Base-by-base conservation (phyloP, 768 basidiomycete species). In the Neoboletus brunneissimus region DNA sequence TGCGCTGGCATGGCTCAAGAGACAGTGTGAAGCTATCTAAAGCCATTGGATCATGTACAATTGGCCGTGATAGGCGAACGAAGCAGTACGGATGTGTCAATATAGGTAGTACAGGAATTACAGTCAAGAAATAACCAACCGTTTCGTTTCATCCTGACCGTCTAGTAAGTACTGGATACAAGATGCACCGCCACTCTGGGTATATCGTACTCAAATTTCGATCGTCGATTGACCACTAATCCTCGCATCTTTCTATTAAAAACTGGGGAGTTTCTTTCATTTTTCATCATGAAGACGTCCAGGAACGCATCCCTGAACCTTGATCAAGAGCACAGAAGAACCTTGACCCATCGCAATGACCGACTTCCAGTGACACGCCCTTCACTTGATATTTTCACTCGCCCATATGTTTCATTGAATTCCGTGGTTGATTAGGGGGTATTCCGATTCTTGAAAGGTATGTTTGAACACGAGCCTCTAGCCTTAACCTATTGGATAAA, bases 1-100 rank as follows among this genome's bases (percentile, higher is more conserved):
- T 40, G 67, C 68, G 41, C 23, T 64, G 45, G 64, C 55, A 13
- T 68, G 67, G 67, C 58, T 68, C 31, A 55, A 54, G 61, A 58
- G 46, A 42, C 49, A 56, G 34, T 68, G 67, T 49, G 55, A 9
- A 37, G 49, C 48, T 27, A 18, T 68, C 8, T 66, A 34, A 55
- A 15, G 29, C 23, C 11, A n/a, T 18, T n/a, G 13, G 10, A 15
- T 11, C n/a, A 9, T 43, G 22, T 22, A 31, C 22, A 13, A 13
- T 20, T 44, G 25, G 13, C 5, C 4, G n/a, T 25, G 23, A n/a
- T 11, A 11, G 5, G 18, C 25, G n/a, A 34, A 22, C 13, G 23
- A 34, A 54, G 6, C 23, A 16, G 13, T 20, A 47, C 47, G 18
- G 11, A 46, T 48, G 23, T 27, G 32, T 45, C 15, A 23, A 60